Evolutionary conservation across 371 early-diverging fungal genomes (phyloP), one percentile per base, ranked within the genome.

Genomic region (Saksenaea oblongispora): DNA sequence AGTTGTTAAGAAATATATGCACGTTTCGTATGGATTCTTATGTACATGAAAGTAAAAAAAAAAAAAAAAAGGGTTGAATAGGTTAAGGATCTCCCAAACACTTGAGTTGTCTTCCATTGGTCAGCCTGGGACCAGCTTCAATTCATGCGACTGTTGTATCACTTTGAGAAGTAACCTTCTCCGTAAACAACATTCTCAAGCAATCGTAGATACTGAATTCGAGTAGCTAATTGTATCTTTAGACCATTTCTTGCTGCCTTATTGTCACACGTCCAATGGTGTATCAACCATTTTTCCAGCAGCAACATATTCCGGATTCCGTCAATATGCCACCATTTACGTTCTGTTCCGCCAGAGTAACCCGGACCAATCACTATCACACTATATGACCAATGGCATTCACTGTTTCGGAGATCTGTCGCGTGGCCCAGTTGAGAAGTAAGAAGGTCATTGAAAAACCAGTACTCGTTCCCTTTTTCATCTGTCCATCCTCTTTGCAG

Each of bases 361-460:
- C 74, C 81, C 34, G 71, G 74, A 10, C 81, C 78, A 60, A 75
- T 71, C 13, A 73, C 64, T 34, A 76, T 65, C 7, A 76, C 64
- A 37, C 75, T 75, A 42, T 69, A 68, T 13, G 72, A 73, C 78
- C 80, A 75, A 39, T 65, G 70, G 27, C 65, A 63, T 59, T 74
- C 74, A 56, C 57, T 74, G 35, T 76, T 71, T 51, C 76, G 62
- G 14, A 58, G 47, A 54, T 70, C 70, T 39, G 53, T 64, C 34
- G 27, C 42, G 53, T 17, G 59, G 17, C 59, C 31, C 27, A 36
- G 39, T 58, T 58, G 54, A 35, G 54, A 22, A 17, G 61, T 58
- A n/a, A 70, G 22, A 18, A 77, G 47, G 57, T 80, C 78, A 51
- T 61, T 72, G 41, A 80, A 76, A 3, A 76, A 34, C 78, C 78